Base-by-base conservation (phyloP, 495 filamentous ascomycete genomes). In the Daldinia grandis region DNA sequence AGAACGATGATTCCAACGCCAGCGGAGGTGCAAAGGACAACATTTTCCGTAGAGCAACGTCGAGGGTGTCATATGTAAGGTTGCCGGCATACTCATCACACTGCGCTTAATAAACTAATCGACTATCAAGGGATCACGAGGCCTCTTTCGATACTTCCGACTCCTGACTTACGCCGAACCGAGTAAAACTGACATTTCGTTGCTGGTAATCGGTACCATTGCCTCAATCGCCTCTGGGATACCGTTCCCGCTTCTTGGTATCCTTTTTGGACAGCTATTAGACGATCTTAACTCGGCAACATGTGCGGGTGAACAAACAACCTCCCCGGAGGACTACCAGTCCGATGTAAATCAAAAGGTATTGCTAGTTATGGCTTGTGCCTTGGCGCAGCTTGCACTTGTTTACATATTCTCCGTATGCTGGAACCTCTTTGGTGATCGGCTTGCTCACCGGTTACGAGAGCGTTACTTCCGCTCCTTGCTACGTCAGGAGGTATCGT, bases 251-350 rank as follows among this genome's bases (percentile, higher is more conserved):
- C 78, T 91, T 25, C 87, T 91, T 38, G 88, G 86, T 24, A 87
- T 92, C 62, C 74, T 91, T 33, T 92, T 91, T 68, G 89, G 89
- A 59, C 78, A 90, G 76, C 81, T 92, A 5, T 81, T 92, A 63
- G 86, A 92, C 78, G 82, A 87, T 69, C 82, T 92, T 66, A 91
- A 91, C 75, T 78, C 79, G 4, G 83, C 82, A n/a, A 83, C 86
- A 15, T 90, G 89, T 69, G 72, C 76, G 5, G 62, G 64, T 17
- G 40, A 71, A 42, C 28, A 66, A 2, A 17, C 72, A 17, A 59
- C 62, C 50, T 64, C 75, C 27, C 59, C 74, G 7, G 50, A 44
- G 24, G 71, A 62, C 0, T 79, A 81, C 37, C 82, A 86, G 66
- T 58, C 67, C 15, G 71, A 72, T 15, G 84, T 90, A 74, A 85